phyloP scores from a whole-genome alignment of 2,329 filamentous ascomycete species.

The Alternaria panax region DNA sequence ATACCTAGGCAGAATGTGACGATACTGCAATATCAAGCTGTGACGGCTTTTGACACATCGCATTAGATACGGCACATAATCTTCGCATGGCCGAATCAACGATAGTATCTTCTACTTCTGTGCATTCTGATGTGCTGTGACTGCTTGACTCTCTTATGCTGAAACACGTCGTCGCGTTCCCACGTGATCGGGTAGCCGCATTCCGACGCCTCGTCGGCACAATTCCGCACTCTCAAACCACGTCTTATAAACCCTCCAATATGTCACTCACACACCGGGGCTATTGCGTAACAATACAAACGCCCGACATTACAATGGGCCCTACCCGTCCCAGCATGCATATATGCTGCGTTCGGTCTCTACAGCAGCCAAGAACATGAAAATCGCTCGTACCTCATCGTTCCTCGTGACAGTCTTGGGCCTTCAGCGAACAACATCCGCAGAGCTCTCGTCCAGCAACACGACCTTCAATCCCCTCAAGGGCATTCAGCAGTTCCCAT shows the following conservation, averaged over 20 bases:
- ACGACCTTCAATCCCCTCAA: slow-evolving; percentile 35
- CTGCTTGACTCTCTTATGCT: background rate
- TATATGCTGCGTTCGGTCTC: background rate
- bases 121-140: background rate
- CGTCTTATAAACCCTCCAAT: slow-evolving; percentile 24
- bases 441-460: slow-evolving; percentile 21
- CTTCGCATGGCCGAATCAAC: background rate
- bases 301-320: slow-evolving; percentile 19
- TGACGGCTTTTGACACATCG: background rate
- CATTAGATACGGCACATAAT: background rate
- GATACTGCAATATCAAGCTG: background rate
- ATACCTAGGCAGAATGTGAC: no score
- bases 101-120: background rate
- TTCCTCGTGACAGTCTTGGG: slow-evolving; percentile 21
- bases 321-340: background rate
- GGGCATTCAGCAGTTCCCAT: slow-evolving; percentile 37
- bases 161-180: slow-evolving; percentile 6
- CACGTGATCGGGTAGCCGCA: background rate
- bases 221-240: slow-evolving; percentile 31
- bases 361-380: slow-evolving; percentile 23
- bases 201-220: slow-evolving; percentile 15
- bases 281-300: background rate
- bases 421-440: slow-evolving; percentile 13
- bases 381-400: slow-evolving; percentile 18
- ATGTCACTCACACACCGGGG: slow-evolving; percentile 3